Evolutionary conservation across 2,329 filamentous ascomycete species (phyloP), one percentile per base, ranked within the genome.

Genomic region (Cladophialophora carrionii): DNA sequence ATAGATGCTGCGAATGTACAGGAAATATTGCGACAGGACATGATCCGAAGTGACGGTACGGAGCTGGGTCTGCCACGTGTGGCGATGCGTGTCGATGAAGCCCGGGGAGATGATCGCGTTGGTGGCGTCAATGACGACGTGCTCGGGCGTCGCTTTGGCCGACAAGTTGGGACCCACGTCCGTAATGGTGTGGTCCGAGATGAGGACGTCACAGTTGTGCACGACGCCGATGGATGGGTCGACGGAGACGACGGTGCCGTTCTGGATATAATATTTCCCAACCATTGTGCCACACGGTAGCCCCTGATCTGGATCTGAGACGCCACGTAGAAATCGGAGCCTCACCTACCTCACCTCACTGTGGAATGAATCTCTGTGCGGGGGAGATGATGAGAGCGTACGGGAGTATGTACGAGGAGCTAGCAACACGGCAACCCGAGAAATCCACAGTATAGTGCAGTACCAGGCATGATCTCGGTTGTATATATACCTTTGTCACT

Each of bases 11-110:
- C 64, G 53, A 7, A 66, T 22, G 37, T 24, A 68, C 66, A 71
- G 46, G 53, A 70, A 43, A 29, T 82, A 83, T 26, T 81, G 75
- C 4, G 81, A 32, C 14, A 83, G 68, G 2, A 75, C 72, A 2
- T 82, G 68, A 63, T 81, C 71, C 0, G 74, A 75, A 73, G 78
- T 76, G 24, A 74, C 71, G 1, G 77, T 77, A 61, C 78, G 78
- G 14, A 79, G 70, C 62, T 77, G 74, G 0, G 77, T 77, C 63
- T 81, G 77, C 79, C 78, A 82, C 6, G 78, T 69, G 68, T 82
- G 80, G 49, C 77, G 61, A 41, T 75, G 71, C 22, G 72, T 75
- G 54, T 72, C 68, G 52, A 74, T 66, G 67, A 73, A 75, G 10
- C 73, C 74, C 1, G 74, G 74, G 55, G 69, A 72, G 37, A 75